Base-by-base conservation (phyloP, 257 asterid genomes). In the Scutellaria baicalensis region DNA sequence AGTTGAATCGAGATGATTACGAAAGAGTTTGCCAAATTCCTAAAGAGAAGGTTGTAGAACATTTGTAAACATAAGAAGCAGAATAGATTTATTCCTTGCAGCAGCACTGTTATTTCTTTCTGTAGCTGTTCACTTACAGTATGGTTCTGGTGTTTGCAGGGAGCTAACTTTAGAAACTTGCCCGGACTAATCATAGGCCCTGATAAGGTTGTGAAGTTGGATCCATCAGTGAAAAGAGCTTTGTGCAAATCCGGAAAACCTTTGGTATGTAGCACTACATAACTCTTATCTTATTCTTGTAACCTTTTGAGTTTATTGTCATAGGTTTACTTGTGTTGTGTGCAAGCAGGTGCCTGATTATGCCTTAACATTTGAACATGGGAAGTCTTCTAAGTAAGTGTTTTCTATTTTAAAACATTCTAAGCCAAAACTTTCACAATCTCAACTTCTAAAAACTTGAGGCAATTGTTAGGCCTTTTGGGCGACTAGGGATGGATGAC, bases 111-210 rank as follows among this genome's bases (percentile, higher is more conserved):
- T 27, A 27, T 27, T 2, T 0, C 3, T 27, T 27, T 27, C 3
- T 45, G 16, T 9, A 14, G 10, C 45, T 48, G 39, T 27, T 42
- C 61, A 5, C 54, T 68, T n/a, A 17, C 17, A 67, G 2, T 14
- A 38, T 21, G 8, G 49, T 66, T 74, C 9, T 59, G 8, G 3
- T n/a, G 42, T 6, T 45, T 68, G 64, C 43, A 81, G 85, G 86
- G 86, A 27, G 83, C 86, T 0, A 75, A 75, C 71, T 82, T 78
- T 8, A 82, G 86, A 58, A 66, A 82, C 69, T 64, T 78, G 66
- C 81, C 83, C 16, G 86, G 83, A 40, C 45, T 82, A 6, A 23
- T 74, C 6, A 59, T 82, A 20, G 74, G 71, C 9, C 31, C 77
- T 1, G 72, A 72, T 27, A 75, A 67, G 1, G 49, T 39, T 18